Percentiles rank a stretch among this genome's conserved stretches.
These are phyloP conservation scores for Marchantia polymorpha DNA, from an alignment of 225 moss, liverwort and hornwort genomes.

Conservation along the genomic window DNA sequence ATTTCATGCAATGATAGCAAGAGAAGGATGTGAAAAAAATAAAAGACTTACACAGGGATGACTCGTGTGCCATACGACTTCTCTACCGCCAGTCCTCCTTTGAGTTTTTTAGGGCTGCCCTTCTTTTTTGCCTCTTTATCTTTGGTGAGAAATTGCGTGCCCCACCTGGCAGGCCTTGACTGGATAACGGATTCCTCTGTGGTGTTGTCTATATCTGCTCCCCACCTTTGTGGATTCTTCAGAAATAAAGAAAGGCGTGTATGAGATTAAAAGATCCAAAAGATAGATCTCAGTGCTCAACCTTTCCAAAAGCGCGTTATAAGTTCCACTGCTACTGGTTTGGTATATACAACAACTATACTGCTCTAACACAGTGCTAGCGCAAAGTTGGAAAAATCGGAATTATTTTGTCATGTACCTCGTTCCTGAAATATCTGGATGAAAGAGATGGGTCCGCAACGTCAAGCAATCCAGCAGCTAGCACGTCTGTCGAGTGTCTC, in stretches of 20 bases:
- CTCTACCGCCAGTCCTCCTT: constrained; percentile 34
- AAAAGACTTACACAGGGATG: constrained; percentile 64
- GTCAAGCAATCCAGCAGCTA: constrained; percentile 86
- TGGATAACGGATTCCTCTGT: constrained; percentile 56
- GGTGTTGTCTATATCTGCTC: background rate
- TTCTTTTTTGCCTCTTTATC: constrained; percentile 47
- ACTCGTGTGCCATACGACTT: constrained; percentile 87
- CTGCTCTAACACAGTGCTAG: background rate
- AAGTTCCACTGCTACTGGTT: background rate
- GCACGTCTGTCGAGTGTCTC: constrained; percentile 81
- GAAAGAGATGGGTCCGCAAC: constrained; percentile 72
- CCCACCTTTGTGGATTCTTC: constrained; percentile 14
- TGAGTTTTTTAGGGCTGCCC: constrained; percentile 44
- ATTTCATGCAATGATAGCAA: background rate
- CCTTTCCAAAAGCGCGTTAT: background rate
- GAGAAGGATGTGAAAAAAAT: background rate
- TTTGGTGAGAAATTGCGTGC: constrained; percentile 23
- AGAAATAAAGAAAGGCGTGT: background rate
- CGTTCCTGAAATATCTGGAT: constrained; percentile 60
- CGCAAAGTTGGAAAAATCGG: background rate
- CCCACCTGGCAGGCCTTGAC: constrained; percentile 50
- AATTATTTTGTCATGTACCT: constrained; percentile 3
- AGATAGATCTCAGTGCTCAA: background rate
- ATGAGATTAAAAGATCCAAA: background rate
- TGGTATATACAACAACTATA: background rate